Evolutionary conservation across 2,329 filamentous ascomycete genomes (phyloP).

Genomic region (Aspergillus proliferans): DNA sequence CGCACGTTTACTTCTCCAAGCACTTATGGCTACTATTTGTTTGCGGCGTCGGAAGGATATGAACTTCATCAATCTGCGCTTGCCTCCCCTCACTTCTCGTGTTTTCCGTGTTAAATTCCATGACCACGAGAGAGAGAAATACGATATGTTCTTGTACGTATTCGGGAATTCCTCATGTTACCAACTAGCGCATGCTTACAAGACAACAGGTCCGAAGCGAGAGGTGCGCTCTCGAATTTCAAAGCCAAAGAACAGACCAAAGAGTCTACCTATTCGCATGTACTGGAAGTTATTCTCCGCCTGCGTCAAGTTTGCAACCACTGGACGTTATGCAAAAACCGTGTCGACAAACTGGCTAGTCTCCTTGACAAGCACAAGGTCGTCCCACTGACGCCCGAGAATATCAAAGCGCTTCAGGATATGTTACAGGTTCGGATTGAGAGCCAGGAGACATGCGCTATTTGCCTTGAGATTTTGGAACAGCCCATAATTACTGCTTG

Average conservation of each 20-base stretch:
- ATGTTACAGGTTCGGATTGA: conserved; percentile 72
- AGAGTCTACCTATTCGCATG: conserved; percentile 60
- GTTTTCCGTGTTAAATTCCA: conserved; percentile 69
- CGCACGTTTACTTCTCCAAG: conserved; percentile 62
- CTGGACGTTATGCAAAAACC: conserved; percentile 72
- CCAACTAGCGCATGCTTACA: conserved; percentile 13
- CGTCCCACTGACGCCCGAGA: conserved; percentile 66
- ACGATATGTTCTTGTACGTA: conserved; percentile 63
- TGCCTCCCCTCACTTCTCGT: conserved; percentile 72
- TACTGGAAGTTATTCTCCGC: conserved; percentile 75
- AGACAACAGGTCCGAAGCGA: conserved; percentile 58
- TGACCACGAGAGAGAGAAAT: conserved; percentile 67
- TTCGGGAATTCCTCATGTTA: conserved; percentile 1
- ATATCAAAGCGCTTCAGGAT: conserved; percentile 64
- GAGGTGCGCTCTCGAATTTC: conserved; percentile 61
- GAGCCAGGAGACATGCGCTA: conserved; percentile 72
- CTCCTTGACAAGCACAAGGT: conserved; percentile 62
- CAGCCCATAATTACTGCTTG: conserved; percentile 77
- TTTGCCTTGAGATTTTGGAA: conserved; percentile 69
- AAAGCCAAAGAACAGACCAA: conserved; percentile 40
- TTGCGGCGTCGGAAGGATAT: conserved; percentile 81
- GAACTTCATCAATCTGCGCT: conserved; percentile 73
- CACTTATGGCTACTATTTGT: conserved; percentile 73
- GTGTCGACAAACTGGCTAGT: conserved; percentile 65
- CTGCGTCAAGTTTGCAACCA: conserved; percentile 84